phyloP scores from a whole-genome alignment of 768 basidiomycete species.

The Dentipellis sp. region DNA sequence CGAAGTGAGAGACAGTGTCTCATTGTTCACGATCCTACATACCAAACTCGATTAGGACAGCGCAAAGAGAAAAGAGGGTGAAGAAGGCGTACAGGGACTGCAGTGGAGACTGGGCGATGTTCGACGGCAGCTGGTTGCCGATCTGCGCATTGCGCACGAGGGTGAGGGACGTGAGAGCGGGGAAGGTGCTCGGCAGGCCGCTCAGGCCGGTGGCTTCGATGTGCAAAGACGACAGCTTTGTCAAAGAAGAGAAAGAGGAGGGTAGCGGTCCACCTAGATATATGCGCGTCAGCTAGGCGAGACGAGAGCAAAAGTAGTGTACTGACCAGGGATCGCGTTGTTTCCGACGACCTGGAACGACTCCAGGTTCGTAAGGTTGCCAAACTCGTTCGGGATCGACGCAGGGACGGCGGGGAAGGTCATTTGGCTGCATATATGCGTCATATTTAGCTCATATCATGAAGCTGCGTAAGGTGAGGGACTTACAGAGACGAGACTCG shows the following conservation, averaged over 20 bases:
- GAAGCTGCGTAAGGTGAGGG: background rate
- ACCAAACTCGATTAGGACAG: background rate
- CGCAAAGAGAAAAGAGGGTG: background rate
- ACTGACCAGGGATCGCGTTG: conserved; percentile 31
- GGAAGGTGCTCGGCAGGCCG: conserved; percentile 26
- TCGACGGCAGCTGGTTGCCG: conserved; percentile 28
- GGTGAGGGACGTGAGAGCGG: conserved; percentile 25
- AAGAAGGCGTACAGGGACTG: conserved; percentile 29
- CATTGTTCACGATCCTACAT: conserved; percentile 11
- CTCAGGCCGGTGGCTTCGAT: conserved; percentile 32
- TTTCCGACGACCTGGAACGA: conserved; percentile 32
- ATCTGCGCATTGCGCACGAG: conserved; percentile 33
- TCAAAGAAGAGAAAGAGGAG: conserved; percentile 26
- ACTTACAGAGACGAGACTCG: conserved; percentile 34
- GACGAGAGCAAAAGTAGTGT: background rate
- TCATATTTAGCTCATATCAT: background rate
- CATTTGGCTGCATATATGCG: conserved; percentile 21
- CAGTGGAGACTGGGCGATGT: conserved; percentile 23
- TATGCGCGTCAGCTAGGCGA: background rate
- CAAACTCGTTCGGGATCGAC: conserved; percentile 32
- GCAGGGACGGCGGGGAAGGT: conserved; percentile 40
- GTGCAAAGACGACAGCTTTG: conserved; percentile 29
- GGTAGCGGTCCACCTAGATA: conserved; percentile 33
- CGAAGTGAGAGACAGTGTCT: conserved; percentile 7
- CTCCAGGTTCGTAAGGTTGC: conserved; percentile 28